Evolutionary conservation across 2,329 filamentous ascomycete species (phyloP).

Genomic region (Graphiopsis chlorocephala): DNA sequence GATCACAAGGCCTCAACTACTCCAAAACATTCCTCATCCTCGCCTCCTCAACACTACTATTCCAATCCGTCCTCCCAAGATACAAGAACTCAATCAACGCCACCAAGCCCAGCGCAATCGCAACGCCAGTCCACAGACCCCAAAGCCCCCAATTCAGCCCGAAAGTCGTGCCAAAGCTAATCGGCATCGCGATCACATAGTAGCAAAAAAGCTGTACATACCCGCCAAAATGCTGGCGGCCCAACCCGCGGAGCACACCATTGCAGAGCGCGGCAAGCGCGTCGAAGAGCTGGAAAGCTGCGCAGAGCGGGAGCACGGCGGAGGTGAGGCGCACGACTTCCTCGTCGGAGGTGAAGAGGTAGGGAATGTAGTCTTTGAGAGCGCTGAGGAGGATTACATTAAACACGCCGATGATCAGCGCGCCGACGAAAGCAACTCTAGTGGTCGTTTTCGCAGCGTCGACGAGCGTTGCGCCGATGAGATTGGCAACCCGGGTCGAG

Average conservation of each 20-base stretch:
- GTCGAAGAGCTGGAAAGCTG: slow-evolving; percentile 87
- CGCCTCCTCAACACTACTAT: slow-evolving; percentile 57
- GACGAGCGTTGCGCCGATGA: slow-evolving; percentile 81
- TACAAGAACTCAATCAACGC: slow-evolving; percentile 54
- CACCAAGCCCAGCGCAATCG: slow-evolving; percentile 62
- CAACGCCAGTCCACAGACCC: slow-evolving; percentile 68
- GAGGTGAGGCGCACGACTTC: slow-evolving; percentile 66
- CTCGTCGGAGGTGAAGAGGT: slow-evolving; percentile 67
- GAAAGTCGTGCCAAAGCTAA: slow-evolving; percentile 76
- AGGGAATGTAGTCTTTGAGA: slow-evolving; percentile 71
- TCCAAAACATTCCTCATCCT: slow-evolving; percentile 47
- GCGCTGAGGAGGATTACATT: slow-evolving; percentile 69
- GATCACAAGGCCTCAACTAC: not conserved
- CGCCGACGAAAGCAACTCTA: slow-evolving; percentile 67
- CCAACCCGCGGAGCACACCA: slow-evolving; percentile 79
- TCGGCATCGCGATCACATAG: slow-evolving; percentile 78
- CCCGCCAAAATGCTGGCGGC: slow-evolving; percentile 81
- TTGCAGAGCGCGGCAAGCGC: slow-evolving; percentile 74
- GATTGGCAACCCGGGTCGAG: slow-evolving; percentile 83
- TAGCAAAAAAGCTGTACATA: slow-evolving; percentile 84
- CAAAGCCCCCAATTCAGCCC: slow-evolving; percentile 70
- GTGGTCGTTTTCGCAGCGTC: slow-evolving; percentile 75
- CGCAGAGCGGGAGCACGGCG: slow-evolving; percentile 71
- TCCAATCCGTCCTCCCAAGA: slow-evolving; percentile 53
- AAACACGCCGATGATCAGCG: slow-evolving; percentile 69